Evolutionary conservation across 2,329 filamentous ascomycete genomes (phyloP).

Genomic region (Ceratocystis albifundus): DNA sequence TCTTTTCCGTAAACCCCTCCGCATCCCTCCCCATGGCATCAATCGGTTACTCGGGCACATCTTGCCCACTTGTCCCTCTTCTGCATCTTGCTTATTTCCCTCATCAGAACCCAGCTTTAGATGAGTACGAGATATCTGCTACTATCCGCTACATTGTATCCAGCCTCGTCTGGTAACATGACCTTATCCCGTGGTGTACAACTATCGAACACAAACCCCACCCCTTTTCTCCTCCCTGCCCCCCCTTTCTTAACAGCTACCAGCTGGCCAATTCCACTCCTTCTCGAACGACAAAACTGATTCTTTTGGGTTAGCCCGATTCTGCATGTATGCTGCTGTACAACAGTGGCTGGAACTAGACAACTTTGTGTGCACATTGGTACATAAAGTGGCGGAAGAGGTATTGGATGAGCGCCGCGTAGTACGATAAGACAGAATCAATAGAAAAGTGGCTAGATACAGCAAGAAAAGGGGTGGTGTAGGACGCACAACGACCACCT

Average conservation of each 20-base stretch:
- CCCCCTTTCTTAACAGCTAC: background rate
- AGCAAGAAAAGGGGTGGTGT: background rate
- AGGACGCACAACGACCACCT: background rate
- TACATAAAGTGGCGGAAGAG: conserved; percentile 1
- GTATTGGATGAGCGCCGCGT: background rate
- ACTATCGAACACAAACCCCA: background rate
- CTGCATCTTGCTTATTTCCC: background rate
- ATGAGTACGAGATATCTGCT: conserved; percentile 4
- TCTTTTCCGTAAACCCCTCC: too few species aligned
- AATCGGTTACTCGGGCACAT: background rate
- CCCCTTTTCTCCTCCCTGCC: background rate
- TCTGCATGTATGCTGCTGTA: background rate
- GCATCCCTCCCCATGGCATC: background rate
- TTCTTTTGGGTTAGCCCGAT: background rate
- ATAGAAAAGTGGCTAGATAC: background rate
- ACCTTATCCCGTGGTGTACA: background rate
- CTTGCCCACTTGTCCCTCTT: background rate
- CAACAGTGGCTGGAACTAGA: background rate
- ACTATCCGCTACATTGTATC: background rate
- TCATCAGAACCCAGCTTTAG: background rate
- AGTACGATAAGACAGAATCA: background rate
- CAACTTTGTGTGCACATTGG: background rate
- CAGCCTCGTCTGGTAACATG: background rate
- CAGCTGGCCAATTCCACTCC: background rate
- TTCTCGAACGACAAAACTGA: conserved; percentile 7